These are phyloP conservation scores for Erythrophleum ivorense DNA, from an alignment of 331 rosid genomes.

Conservation along the genomic window DNA sequence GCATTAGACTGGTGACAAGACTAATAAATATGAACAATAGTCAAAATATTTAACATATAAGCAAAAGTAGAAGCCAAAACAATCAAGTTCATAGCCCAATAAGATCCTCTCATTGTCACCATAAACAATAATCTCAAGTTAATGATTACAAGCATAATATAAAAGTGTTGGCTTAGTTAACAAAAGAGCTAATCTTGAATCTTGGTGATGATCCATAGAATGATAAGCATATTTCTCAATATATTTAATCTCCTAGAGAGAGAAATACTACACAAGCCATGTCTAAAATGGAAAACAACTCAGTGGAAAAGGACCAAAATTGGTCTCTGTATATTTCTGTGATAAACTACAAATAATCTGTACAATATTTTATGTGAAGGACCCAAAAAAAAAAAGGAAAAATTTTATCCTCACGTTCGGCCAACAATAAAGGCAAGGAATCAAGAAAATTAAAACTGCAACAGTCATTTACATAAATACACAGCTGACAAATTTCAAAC, in stretches of 20 bases:
- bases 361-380: too few relatives aligned
- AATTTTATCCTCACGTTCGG: too few relatives aligned
- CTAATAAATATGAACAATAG: not conserved
- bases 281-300: conserved; percentile 5
- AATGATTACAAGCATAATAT: not conserved
- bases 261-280: conserved; percentile 20
- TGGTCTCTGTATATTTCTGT: too few relatives aligned
- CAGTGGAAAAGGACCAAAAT: not conserved
- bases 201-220: not conserved
- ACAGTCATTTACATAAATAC: too few relatives aligned
- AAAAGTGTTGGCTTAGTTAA: not conserved
- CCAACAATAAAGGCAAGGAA: too few relatives aligned
- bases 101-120: conserved; percentile 2
- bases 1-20: not conserved
- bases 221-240: conserved; percentile 23
- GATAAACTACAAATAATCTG: too few relatives aligned
- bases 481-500: too few relatives aligned
- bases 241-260: conserved; percentile 9
- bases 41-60: not conserved
- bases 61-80: not conserved
- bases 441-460: too few relatives aligned
- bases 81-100: not conserved
- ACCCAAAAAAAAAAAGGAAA: too few relatives aligned
- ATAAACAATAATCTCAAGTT: conserved; percentile 4
- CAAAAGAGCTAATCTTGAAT: conserved; percentile 5